phyloP scores from a whole-genome alignment of 2,329 filamentous ascomycete species.

The Talaromyces islandicus region DNA sequence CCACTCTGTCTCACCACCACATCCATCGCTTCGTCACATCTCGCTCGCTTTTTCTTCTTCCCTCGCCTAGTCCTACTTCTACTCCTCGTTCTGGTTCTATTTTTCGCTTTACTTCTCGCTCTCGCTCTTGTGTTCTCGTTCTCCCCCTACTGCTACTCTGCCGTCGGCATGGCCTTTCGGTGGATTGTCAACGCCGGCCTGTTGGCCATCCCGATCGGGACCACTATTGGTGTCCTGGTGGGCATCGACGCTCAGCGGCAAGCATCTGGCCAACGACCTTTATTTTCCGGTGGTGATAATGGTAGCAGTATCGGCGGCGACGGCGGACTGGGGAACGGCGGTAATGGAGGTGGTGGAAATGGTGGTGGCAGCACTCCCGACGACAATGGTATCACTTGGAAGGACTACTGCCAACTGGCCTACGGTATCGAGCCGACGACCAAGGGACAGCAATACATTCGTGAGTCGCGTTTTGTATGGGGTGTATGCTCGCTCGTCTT shows the following conservation, averaged over 20 bases:
- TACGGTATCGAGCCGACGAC: constrained; percentile 43
- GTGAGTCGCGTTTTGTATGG: constrained; percentile 31
- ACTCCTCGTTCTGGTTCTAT: background rate
- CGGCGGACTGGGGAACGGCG: constrained; percentile 25
- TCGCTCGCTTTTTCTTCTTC: background rate
- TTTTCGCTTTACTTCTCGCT: background rate
- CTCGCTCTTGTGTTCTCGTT: background rate
- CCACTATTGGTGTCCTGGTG: constrained; percentile 46
- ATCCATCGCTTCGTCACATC: background rate
- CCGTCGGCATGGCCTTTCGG: constrained; percentile 23
- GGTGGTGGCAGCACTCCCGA: background rate
- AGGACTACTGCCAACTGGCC: constrained; percentile 38
- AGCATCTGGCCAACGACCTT: constrained; percentile 38
- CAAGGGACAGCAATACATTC: constrained; percentile 41
- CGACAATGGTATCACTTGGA: constrained; percentile 31
- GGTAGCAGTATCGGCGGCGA: constrained; percentile 5
- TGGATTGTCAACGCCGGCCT: constrained; percentile 48
- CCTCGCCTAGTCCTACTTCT: background rate
- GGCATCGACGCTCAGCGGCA: constrained; percentile 43
- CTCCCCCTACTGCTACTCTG: background rate
- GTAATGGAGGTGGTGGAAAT: constrained; percentile 14
- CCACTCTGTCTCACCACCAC: background rate
- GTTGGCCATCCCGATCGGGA: constrained; percentile 45
- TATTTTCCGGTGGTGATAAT: constrained; percentile 33
- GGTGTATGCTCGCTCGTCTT: background rate